A percentile compares a stretch with the other conserved stretches of the same genome.
These are phyloP conservation scores for Elsinoe perseae DNA, from an alignment of 2,329 filamentous ascomycete genomes.

Conservation along the genomic window DNA sequence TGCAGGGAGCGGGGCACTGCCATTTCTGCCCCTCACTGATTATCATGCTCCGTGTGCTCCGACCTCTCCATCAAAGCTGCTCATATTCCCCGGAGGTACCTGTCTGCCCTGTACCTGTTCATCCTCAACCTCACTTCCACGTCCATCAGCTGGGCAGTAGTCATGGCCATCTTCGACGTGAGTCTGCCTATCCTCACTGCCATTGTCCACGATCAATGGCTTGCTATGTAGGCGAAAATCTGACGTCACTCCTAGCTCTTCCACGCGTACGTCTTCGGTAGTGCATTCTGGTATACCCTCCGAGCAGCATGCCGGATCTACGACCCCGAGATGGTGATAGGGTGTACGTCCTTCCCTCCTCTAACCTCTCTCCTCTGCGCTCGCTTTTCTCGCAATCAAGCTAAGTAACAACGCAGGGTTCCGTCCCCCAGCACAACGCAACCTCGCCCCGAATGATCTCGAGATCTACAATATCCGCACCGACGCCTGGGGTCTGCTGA, in stretches of 20 bases:
- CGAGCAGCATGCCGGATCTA: constrained; percentile 28
- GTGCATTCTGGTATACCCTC: constrained; percentile 32
- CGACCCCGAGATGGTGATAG: constrained; percentile 29
- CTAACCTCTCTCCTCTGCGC: background rate
- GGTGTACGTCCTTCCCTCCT: constrained; percentile 21
- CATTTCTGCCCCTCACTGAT: background rate
- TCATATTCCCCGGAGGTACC: background rate
- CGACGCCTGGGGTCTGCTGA: constrained; percentile 30
- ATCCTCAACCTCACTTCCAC: background rate
- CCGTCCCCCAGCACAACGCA: constrained; percentile 25
- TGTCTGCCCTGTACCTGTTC: constrained; percentile 3
- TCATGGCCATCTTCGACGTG: constrained; percentile 21
- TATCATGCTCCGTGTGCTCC: background rate
- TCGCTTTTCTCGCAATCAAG: background rate
- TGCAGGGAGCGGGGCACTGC: background rate
- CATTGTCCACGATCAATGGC: constrained; percentile 14
- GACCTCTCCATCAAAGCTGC: background rate
- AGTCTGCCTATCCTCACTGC: background rate
- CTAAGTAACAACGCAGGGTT: constrained; percentile 22
- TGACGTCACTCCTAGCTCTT: constrained; percentile 23
- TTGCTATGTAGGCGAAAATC: constrained; percentile 8
- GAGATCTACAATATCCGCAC: constrained; percentile 33
- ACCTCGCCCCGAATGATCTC: constrained; percentile 27
- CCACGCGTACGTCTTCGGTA: constrained; percentile 28
- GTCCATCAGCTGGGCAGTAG: background rate